Percentiles rank a stretch among this genome's conserved stretches.
Conservation (phyloP, 2,329 filamentous ascomycete species). For the Metarhizium rileyi region DNA sequence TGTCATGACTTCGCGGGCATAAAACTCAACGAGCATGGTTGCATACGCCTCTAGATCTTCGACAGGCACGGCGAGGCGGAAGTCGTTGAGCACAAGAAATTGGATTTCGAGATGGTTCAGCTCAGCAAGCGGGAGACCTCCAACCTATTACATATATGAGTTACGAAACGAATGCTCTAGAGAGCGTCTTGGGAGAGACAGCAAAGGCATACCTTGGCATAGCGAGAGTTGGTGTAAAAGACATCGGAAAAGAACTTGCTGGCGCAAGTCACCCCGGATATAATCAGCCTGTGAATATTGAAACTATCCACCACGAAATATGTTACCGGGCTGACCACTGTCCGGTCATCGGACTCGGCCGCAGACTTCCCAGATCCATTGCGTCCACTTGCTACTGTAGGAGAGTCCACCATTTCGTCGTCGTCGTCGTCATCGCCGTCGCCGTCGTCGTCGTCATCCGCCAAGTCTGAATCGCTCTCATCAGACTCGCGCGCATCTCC, state of each 20-base stretch:
- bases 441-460: conserved; percentile 35
- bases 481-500: conserved; percentile 22
- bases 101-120: conserved; percentile 94
- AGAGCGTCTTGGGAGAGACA: background rate
- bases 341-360: conserved; percentile 14
- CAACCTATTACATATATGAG: conserved; percentile 53
- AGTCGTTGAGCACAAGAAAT: conserved; percentile 92
- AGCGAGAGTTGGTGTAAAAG: conserved; percentile 98
- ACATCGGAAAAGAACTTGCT: conserved; percentile 99
- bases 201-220: conserved; percentile 83
- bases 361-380: conserved; percentile 14
- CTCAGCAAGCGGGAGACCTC: conserved; percentile 81
- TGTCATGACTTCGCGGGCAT: conserved; percentile 74
- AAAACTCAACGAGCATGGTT: conserved; percentile 98
- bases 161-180: too few species aligned
- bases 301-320: conserved; percentile 96
- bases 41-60: conserved; percentile 96
- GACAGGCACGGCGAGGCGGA: conserved; percentile 82
- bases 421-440: conserved; percentile 35
- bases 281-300: conserved; percentile 94
- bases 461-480: conserved; percentile 41
- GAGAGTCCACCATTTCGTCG: conserved; percentile 22
- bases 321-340: conserved; percentile 30
- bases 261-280: conserved; percentile 92
- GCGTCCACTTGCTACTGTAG: conserved; percentile 14